phyloP scores from a whole-genome alignment of 2,329 filamentous ascomycete genomes.

The Sporothrix inflata region DNA sequence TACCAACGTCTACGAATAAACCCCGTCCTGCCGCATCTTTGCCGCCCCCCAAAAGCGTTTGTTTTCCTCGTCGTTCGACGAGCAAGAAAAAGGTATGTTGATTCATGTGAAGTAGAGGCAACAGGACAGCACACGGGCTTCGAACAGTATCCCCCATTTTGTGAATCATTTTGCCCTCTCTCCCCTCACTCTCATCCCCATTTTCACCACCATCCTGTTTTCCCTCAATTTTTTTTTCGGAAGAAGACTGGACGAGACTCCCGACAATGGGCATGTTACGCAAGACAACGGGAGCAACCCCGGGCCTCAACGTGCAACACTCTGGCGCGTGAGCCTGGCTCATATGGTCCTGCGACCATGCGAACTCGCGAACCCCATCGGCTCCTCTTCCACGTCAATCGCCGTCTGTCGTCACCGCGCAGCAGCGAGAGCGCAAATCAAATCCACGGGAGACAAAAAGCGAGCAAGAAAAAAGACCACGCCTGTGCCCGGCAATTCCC shows the following conservation, averaged over 20 bases:
- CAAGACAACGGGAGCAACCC: background rate
- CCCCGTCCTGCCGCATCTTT: slow-evolving; percentile 22
- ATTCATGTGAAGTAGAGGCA: background rate
- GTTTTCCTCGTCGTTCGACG: slow-evolving; percentile 1
- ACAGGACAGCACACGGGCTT: background rate
- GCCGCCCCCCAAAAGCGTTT: slow-evolving; percentile 25
- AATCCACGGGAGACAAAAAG: background rate
- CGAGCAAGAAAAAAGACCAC: background rate
- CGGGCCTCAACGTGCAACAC: background rate
- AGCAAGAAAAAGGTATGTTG: slow-evolving; percentile 24
- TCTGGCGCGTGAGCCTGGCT: background rate
- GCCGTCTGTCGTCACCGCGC: background rate
- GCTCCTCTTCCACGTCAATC: background rate
- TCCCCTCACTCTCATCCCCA: background rate
- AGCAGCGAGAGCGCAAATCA: background rate
- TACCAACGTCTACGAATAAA: slow-evolving; percentile 20
- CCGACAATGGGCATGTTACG: background rate
- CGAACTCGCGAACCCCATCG: background rate
- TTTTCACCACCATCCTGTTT: background rate
- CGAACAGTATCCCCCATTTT: background rate
- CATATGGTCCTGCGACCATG: background rate
- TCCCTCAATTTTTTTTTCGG: background rate
- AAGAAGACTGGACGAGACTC: background rate
- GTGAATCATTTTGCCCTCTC: background rate
- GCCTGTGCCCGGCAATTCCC: background rate